A percentile compares a stretch with the other conserved stretches of the same genome.
Conservation (phyloP, 805 yeast genomes). For the Kurtzmaniella fragi region DNA sequence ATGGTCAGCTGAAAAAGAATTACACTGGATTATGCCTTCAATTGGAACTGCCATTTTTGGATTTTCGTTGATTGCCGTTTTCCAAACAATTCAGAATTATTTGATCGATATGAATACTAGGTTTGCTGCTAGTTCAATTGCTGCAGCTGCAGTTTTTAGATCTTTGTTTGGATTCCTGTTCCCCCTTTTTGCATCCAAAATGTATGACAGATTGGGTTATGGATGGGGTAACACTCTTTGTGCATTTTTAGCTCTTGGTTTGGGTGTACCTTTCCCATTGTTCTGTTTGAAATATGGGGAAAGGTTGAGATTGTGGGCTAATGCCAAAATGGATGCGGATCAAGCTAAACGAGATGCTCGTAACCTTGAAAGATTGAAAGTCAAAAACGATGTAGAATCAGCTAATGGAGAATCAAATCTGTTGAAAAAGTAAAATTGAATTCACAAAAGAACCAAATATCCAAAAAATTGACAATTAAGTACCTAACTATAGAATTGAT, state of each 20-base stretch:
- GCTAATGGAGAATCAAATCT: constrained; percentile 1
- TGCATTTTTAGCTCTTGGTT: constrained; percentile 49
- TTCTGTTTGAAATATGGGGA: constrained; percentile 55
- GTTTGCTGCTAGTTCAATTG: constrained; percentile 64
- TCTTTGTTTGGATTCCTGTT: constrained; percentile 64
- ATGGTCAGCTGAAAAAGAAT: constrained; percentile 56
- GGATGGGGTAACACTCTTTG: constrained; percentile 71
- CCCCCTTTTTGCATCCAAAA: constrained; percentile 57
- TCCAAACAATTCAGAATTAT: constrained; percentile 63
- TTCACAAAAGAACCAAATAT: too few species aligned
- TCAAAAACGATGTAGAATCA: constrained; percentile 12
- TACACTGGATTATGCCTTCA: constrained; percentile 60
- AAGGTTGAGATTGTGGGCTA: constrained; percentile 53
- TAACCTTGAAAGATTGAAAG: constrained; percentile 30
- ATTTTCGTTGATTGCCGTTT: constrained; percentile 55
- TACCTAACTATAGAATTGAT: too few species aligned
- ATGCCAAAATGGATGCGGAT: constrained; percentile 40
- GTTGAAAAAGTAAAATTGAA: too few species aligned
- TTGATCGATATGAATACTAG: constrained; percentile 67
- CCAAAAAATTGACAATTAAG: too few species aligned
- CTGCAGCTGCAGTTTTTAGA: constrained; percentile 65
- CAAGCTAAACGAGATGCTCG: constrained; percentile 43
- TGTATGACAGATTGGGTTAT: constrained; percentile 54
- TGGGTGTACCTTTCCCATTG: constrained; percentile 67
- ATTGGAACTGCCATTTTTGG: constrained; percentile 60